These are phyloP conservation scores for Chaetomium fimeti DNA, from an alignment of 495 filamentous ascomycete species.

Conservation along the genomic window DNA sequence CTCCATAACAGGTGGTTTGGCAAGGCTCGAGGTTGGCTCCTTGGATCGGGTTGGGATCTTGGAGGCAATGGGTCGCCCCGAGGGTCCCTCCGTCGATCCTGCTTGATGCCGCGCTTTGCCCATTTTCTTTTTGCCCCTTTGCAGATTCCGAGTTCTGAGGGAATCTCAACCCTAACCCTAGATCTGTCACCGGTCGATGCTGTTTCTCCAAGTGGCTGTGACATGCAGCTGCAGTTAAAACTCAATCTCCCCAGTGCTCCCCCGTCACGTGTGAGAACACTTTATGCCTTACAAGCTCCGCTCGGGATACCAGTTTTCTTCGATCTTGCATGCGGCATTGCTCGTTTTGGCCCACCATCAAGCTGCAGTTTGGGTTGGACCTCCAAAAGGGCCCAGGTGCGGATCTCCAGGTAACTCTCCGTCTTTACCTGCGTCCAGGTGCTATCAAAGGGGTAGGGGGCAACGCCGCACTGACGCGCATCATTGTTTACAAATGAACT, in stretches of 20 bases:
- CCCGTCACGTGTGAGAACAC: not conserved
- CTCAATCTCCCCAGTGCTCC: not conserved
- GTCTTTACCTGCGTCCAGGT: too few relatives aligned
- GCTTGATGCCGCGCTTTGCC: not conserved
- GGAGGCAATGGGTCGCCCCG: too few relatives aligned
- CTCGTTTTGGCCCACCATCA: too few relatives aligned
- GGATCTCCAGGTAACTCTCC: too few relatives aligned
- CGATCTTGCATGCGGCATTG: not conserved
- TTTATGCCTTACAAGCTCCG: not conserved
- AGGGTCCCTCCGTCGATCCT: not conserved
- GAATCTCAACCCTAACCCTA: not conserved
- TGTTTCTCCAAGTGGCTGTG: not conserved
- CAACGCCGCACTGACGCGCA: too few relatives aligned
- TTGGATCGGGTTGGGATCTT: too few relatives aligned
- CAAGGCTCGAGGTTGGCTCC: too few relatives aligned
- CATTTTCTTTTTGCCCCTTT: not conserved
- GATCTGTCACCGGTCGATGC: not conserved
- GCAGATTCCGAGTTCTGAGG: too few relatives aligned
- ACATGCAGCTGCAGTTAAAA: conserved; percentile 3
- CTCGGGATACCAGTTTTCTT: not conserved
- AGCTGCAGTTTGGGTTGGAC: too few relatives aligned
- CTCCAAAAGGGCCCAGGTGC: too few relatives aligned
- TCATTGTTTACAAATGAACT: too few relatives aligned
- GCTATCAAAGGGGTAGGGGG: too few relatives aligned
- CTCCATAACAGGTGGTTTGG: not conserved